Percentiles rank a stretch among this genome's conserved stretches.
These are phyloP conservation scores for Hysterium pulicare DNA, from an alignment of 2,329 filamentous ascomycete genomes.

Conservation along the genomic window DNA sequence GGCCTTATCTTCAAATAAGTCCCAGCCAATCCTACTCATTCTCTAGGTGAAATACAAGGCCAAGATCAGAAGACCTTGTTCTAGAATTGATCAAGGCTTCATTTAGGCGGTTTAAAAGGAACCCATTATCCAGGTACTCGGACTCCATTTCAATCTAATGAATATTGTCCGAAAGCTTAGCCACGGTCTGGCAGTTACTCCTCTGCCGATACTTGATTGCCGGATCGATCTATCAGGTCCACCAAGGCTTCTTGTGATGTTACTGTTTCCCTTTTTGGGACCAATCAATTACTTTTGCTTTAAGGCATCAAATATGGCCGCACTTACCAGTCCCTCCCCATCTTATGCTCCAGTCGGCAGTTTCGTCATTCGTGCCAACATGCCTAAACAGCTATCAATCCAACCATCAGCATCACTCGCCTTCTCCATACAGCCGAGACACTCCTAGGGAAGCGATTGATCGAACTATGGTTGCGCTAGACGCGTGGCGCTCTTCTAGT, in stretches of 20 bases:
- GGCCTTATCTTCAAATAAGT: not conserved
- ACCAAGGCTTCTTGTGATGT: not conserved
- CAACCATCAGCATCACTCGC: not conserved
- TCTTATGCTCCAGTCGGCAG: not conserved
- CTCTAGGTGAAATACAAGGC: not conserved
- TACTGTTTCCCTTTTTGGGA: not conserved
- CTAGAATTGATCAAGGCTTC: not conserved
- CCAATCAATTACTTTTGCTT: not conserved
- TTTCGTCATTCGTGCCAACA: not conserved
- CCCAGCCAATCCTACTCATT: not conserved
- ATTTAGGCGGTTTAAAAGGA: not conserved
- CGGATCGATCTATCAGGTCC: not conserved
- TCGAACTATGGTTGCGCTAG: not conserved
- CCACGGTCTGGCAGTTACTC: not conserved
- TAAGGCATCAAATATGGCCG: not conserved
- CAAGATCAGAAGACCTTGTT: not conserved
- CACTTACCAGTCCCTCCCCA: not conserved
- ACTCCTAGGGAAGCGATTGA: not conserved
- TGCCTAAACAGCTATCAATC: not conserved
- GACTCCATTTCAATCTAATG: not conserved
- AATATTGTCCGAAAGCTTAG: not conserved
- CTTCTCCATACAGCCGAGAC: not conserved
- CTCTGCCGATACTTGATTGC: not conserved
- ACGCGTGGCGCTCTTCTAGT: not conserved
- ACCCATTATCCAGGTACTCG: not conserved